phyloP scores from a whole-genome alignment of 495 filamentous ascomycete genomes.

The Arthonia radiata region DNA sequence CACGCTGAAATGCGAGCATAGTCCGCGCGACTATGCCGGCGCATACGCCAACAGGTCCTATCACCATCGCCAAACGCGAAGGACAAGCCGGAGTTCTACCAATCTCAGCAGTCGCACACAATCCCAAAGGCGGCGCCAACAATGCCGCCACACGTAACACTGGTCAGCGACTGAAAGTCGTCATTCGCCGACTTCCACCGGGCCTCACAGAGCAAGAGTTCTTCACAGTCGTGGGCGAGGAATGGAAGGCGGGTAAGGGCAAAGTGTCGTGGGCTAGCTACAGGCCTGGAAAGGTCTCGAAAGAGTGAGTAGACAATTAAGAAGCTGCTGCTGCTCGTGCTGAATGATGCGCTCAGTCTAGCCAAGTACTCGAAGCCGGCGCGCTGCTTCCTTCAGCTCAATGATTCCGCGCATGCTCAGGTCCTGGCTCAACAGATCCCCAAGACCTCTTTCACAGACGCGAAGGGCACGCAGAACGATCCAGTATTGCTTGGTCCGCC shows the following conservation, averaged over 20 bases:
- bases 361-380: slow-evolving; percentile 54
- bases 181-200: slow-evolving; percentile 68
- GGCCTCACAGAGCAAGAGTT: slow-evolving; percentile 66
- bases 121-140: slow-evolving; percentile 22
- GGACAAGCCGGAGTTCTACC: slow-evolving; percentile 31
- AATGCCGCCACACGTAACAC: slow-evolving; percentile 27
- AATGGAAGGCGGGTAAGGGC: slow-evolving; percentile 54
- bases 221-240: slow-evolving; percentile 42
- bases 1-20: too few relatives aligned
- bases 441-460: slow-evolving; percentile 42
- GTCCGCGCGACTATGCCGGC: too few relatives aligned
- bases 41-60: too few relatives aligned
- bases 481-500: slow-evolving; percentile 47
- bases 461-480: slow-evolving; percentile 40
- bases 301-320: slow-evolving; percentile 37
- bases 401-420: slow-evolving; percentile 29
- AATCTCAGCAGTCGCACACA: slow-evolving; percentile 28
- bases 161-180: slow-evolving; percentile 48
- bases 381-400: slow-evolving; percentile 55
- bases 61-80: background rate
- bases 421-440: slow-evolving; percentile 42
- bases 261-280: slow-evolving; percentile 68
- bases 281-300: slow-evolving; percentile 61
- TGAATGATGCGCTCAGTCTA: slow-evolving; percentile 22
- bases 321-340: too few relatives aligned